These are phyloP conservation scores for Bjerkandera adusta DNA, from an alignment of 1,284 basidiomycete genomes.

Conservation along the genomic window DNA sequence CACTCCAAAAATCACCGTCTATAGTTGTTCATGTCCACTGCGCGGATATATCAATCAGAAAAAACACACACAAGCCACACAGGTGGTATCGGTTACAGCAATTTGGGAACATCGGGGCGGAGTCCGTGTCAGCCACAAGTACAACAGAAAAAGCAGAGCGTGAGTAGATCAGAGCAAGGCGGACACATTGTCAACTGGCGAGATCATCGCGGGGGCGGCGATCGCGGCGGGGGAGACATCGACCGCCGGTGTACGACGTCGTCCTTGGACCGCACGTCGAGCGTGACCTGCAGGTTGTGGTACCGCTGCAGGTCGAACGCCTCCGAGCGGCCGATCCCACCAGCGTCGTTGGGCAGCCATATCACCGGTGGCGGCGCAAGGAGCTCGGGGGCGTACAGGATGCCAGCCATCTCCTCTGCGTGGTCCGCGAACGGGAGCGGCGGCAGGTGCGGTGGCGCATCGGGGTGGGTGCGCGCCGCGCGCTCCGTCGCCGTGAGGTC, in stretches of 20 bases:
- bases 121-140: too few species aligned
- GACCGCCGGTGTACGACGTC: slow-evolving; percentile 42
- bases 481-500: slow-evolving; percentile 76
- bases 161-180: too few species aligned
- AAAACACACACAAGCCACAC: too few species aligned
- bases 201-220: too few species aligned
- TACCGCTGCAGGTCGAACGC: slow-evolving; percentile 69
- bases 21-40: too few species aligned
- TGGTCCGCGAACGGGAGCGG: slow-evolving; percentile 68
- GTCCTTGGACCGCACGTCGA: slow-evolving; percentile 62
- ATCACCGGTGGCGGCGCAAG: slow-evolving; percentile 74
- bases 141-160: too few species aligned
- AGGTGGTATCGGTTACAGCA: too few species aligned
- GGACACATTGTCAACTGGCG: neutral
- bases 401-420: slow-evolving; percentile 70
- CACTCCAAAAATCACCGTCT: too few species aligned
- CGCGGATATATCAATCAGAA: too few species aligned
- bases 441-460: slow-evolving; percentile 73
- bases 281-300: slow-evolving; percentile 60
- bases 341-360: slow-evolving; percentile 75
- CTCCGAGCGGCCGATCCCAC: slow-evolving; percentile 68
- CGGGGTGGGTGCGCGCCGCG: slow-evolving; percentile 73
- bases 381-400: slow-evolving; percentile 79
- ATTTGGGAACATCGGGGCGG: too few species aligned
- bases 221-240: slow-evolving; percentile 3